Evolutionary conservation across 73 alveolate genomes (phyloP).

Genomic region (Paramecium primaurelia): DNA sequence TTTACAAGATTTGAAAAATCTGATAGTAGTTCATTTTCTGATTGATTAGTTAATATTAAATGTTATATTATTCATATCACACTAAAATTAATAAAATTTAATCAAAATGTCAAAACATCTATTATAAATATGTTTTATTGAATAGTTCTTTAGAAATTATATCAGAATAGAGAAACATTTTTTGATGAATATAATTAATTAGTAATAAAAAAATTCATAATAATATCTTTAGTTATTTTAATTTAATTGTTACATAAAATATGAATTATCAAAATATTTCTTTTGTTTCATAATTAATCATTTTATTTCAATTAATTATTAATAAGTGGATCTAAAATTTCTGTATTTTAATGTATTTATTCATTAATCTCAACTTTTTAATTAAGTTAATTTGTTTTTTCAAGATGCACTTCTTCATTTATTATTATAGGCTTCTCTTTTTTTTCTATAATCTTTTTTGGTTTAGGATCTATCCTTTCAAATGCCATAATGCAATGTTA

Average conservation of each 20-base stretch:
- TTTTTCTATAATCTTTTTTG: constrained; percentile 5
- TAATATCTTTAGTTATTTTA: not conserved
- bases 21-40: constrained; percentile 36
- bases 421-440: not conserved
- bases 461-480: constrained; percentile 48
- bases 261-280: not conserved
- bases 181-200: no score
- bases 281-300: not conserved
- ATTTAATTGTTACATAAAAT: not conserved
- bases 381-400: not conserved
- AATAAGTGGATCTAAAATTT: not conserved
- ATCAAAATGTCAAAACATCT: no score
- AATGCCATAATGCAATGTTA: constrained; percentile 82
- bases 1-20: not conserved
- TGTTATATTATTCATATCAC: not conserved
- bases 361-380: not conserved
- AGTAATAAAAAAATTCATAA: no score
- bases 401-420: not conserved
- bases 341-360: not conserved
- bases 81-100: no score
- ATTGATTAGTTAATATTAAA: not conserved
- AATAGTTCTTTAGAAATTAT: no score
- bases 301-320: not conserved
- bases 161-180: no score
- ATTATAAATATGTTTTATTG: no score